A percentile compares a stretch with the other conserved stretches of the same genome.
Conservation (phyloP, 106 monocot species). For the Dendrobium officinale region DNA sequence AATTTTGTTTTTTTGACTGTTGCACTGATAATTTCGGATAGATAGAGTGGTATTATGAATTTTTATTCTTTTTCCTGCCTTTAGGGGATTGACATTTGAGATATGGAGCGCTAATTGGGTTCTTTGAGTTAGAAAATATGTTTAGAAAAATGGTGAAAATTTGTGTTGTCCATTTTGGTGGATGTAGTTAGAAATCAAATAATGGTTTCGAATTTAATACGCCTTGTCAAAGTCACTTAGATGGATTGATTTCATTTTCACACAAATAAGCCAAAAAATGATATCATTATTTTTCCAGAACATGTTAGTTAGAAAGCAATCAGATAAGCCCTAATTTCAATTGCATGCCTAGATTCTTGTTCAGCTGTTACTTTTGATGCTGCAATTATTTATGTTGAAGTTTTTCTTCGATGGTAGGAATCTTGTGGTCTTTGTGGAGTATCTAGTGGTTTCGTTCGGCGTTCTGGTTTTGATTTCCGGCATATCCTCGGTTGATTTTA, state of each 20-base stretch:
- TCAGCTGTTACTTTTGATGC: neutral
- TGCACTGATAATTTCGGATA: neutral
- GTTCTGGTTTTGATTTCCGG: neutral
- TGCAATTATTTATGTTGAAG: neutral
- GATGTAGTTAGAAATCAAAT: neutral
- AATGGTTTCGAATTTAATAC: neutral
- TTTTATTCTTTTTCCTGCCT: neutral
- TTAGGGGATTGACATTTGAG: neutral
- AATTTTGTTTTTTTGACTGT: neutral
- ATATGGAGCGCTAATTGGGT: neutral
- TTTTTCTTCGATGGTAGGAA: neutral
- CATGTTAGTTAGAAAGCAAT: neutral
- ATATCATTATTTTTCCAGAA: neutral
- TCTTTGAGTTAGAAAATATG: neutral
- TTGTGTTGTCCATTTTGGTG: neutral
- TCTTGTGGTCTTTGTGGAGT: neutral
- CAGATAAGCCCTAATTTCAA: neutral
- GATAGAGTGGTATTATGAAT: neutral
- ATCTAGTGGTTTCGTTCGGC: neutral
- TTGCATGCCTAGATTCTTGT: neutral
- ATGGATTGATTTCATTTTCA: neutral
- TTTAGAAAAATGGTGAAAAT: neutral
- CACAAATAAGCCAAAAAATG: neutral
- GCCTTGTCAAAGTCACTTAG: neutral
- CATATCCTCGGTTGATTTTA: neutral